Conservation (phyloP, 495 filamentous ascomycete species). For the Cercophora samala region DNA sequence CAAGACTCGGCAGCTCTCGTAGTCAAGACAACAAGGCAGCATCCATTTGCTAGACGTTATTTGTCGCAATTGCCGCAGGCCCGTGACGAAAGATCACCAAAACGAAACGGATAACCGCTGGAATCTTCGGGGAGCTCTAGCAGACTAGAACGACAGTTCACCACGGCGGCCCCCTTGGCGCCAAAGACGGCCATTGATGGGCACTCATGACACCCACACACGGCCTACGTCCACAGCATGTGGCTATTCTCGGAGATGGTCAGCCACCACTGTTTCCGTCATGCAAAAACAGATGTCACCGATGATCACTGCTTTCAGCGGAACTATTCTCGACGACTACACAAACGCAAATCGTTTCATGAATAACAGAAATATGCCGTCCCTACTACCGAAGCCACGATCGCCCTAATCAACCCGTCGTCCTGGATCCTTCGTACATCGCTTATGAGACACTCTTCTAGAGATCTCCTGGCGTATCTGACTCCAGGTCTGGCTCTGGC, state of each 20-base stretch:
- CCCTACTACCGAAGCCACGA: conserved; percentile 15
- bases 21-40: background rate
- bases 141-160: background rate
- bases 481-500: background rate
- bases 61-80: conserved; percentile 11
- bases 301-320: conserved; percentile 8
- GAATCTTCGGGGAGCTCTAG: conserved; percentile 5
- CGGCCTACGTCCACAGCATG: conserved; percentile 12
- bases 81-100: conserved; percentile 22
- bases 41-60: conserved; percentile 1
- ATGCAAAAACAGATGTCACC: background rate
- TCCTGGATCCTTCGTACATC: conserved; percentile 7
- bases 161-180: background rate
- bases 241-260: background rate
- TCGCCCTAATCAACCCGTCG: background rate
- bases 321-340: background rate
- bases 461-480: conserved; percentile 1
- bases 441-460: background rate
- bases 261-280: background rate
- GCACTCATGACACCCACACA: background rate
- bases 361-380: conserved; percentile 3
- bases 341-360: background rate
- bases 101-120: conserved; percentile 13
- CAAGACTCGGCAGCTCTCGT: background rate
- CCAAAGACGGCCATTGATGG: background rate